Base-by-base conservation (phyloP, 192 early-diverging fungal genomes). In the Phycomyces blakesleeanus region DNA sequence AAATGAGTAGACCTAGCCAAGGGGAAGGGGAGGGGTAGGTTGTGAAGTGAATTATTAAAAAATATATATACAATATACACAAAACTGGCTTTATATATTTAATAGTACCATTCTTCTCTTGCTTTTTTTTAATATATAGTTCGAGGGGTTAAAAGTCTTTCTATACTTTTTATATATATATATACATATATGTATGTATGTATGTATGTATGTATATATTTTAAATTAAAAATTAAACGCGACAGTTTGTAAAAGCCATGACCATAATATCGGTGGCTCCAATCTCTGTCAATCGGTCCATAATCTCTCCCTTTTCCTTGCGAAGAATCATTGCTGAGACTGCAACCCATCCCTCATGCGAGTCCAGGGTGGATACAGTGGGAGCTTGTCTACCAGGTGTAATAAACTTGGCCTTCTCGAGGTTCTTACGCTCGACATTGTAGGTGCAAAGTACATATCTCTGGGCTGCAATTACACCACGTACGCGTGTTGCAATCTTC, bases 301-400 rank as follows among this genome's bases (percentile, higher is more conserved):
- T 99, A 18, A 90, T 87, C 42, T 93, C 85, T 1, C 87, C 94
- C 15, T 88, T 75, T 24, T 83, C 51, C 41, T 83, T 80, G 76
- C 91, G 93, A 39, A 80, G 73, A 25, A 99, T 84, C 97, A 99
- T 98, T 47, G 89, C 81, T 51, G 85, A 88, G 26, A 99, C 91
- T 5, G 91, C 91, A 9, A 93, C 91, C 96, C 97, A 98, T 25
- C 78, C 76, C 67, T 94, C 84, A 47, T 75, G 73, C 10, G 62
- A 66, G 51, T 98, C 94, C 42, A 99, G 75, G 11, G 87, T 72
- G 5, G 85, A 91, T 40, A 99, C 78, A 0, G 96, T 96, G 7
- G 96, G 92, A 0, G 92, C 93, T 76, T 93, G 95, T 57, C 91
- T 87, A 39, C 97, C 97, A 2, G 97, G 95, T 2, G 97, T 92